Evolutionary conservation across 805 yeast genomes (phyloP).

Genomic region (Metschnikowia lunata): DNA sequence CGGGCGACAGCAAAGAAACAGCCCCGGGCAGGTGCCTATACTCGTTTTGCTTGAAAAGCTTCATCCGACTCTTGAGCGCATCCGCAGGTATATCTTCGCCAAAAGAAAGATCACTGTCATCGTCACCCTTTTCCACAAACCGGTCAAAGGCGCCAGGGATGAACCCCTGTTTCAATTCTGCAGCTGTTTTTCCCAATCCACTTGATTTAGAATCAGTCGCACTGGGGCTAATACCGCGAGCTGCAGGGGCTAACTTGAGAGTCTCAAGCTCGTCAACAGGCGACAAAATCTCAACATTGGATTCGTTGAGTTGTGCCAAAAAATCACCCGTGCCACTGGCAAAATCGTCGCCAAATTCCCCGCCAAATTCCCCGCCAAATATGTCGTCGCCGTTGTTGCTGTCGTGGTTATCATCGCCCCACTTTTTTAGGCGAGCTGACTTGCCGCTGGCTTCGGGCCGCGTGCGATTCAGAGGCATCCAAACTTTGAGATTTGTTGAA

Average conservation of each 20-base stretch:
- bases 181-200: background rate
- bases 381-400: background rate
- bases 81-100: conserved; percentile 9
- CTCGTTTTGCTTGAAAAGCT: background rate
- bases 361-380: background rate
- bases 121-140: conserved; percentile 9
- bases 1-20: conserved; percentile 13
- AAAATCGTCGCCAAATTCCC: conserved; percentile 1
- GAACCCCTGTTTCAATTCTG: background rate
- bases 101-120: conserved; percentile 5
- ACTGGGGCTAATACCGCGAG: conserved; percentile 5
- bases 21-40: conserved; percentile 14
- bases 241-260: conserved; percentile 2
- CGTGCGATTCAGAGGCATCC: conserved; percentile 5
- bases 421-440: conserved; percentile 8
- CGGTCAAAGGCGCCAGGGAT: conserved; percentile 1
- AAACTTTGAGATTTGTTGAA: background rate
- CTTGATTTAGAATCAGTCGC: background rate
- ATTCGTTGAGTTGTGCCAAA: conserved; percentile 7
- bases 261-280: conserved; percentile 6
- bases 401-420: conserved; percentile 13
- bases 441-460: conserved; percentile 3
- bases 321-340: conserved; percentile 3
- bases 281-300: conserved; percentile 2
- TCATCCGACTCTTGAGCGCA: background rate